Conservation (phyloP, 306 rosid genomes). For the Prunus mongolica region DNA sequence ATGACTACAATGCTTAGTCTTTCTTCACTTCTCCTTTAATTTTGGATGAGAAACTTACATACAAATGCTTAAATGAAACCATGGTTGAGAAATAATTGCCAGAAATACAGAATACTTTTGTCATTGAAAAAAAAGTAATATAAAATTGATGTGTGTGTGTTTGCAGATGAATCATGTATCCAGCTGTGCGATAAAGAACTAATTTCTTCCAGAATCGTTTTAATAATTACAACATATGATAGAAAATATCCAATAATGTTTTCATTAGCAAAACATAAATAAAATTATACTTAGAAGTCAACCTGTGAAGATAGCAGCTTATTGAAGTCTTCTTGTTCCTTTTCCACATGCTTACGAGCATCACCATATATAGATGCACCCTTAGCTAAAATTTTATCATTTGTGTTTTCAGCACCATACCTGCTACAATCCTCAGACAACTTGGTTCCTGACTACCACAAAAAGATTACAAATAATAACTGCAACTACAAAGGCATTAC, state of each 20-base stretch:
- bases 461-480: slow-evolving; percentile 21
- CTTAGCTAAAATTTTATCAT: slow-evolving; percentile 79
- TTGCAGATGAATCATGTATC: background rate
- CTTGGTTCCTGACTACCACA: slow-evolving; percentile 84
- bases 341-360: slow-evolving; percentile 92
- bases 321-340: slow-evolving; percentile 86
- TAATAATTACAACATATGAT: background rate
- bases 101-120: background rate
- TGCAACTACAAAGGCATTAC: slow-evolving; percentile 2
- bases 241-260: background rate
- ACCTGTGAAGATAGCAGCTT: slow-evolving; percentile 81
- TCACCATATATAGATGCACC: slow-evolving; percentile 94
- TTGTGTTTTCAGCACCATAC: slow-evolving; percentile 85
- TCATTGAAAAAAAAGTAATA: background rate
- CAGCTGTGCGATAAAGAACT: background rate
- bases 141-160: background rate
- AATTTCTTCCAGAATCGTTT: background rate
- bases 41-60: background rate
- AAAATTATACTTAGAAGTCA: slow-evolving; percentile 12
- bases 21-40: background rate
- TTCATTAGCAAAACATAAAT: background rate
- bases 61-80: background rate
- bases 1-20: background rate
- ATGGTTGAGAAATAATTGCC: background rate
- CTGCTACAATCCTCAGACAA: slow-evolving; percentile 95